Evolutionary conservation across 1,284 basidiomycete species (phyloP), one percentile per base, ranked within the genome.

Genomic region (Heterobasidion annosum): DNA sequence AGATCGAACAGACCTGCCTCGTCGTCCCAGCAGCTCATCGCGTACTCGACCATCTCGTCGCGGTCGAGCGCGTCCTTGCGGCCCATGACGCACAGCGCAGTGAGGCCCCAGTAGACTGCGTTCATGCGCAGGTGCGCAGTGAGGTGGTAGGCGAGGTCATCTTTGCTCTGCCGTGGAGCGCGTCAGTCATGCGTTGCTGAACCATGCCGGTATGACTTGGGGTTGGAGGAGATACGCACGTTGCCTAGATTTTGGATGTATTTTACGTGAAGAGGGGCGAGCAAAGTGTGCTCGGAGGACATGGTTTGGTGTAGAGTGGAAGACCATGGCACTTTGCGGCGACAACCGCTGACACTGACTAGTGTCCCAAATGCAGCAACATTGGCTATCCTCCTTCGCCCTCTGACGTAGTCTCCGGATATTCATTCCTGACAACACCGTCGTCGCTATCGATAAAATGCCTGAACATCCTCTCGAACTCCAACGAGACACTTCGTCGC

Each of bases 71-170:
- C 91, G 50, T 94, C 86, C 48, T 82, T 75, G 32, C 79, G 80
- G 0, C 79, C 81, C 83, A 99, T 88, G 34, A 94, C 76, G 50
- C 80, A 87, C 2, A 97, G 73, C 0, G 96, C 93, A 0, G 89
- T 92, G 32, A 96, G 74, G 9, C 93, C 96, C 96, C 96, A 99
- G 70, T 98, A 99, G 15, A 98, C 79, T 8, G 94, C 96, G 68
- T 98, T 99, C 71, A 98, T 77, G 8, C 96, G 91, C 8, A 99
- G 78, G 70, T 99, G 96, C 8, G 93, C 80, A 0, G 95, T 97
- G 47, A 96, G 77, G 68, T 98, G 92, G 72, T 98, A 99, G 0
- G 82, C 77, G n/a, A 96, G 77, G 61, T 93, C 91, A 74, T 93
- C 82, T 59, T 87, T 85, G 68, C 80, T 87, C 91, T 93, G 66